Base-by-base conservation (phyloP, 2,329 filamentous ascomycete species). In the Penicillium freii region DNA sequence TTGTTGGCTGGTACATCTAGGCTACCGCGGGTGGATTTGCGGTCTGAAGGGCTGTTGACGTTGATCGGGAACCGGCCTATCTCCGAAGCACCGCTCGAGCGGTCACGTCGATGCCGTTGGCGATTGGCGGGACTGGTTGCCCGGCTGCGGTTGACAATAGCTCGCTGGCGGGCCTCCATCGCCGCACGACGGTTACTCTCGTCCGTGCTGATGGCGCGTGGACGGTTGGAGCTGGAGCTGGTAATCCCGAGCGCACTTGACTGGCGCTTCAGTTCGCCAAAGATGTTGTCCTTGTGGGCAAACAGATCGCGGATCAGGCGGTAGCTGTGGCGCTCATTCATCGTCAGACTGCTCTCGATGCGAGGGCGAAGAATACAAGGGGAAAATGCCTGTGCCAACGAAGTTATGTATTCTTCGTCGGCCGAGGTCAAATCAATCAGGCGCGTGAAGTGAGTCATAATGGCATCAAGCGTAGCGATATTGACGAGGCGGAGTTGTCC, bases 371-470 rank as follows among this genome's bases (percentile, higher is more conserved):
- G 82, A 63, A 99, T 86, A 73, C 92, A 97, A 5, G 92, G 89
- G 1, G 92, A 89, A 44, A 99, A 81, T 6, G 81, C 79, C 27
- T 86, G 86, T 2, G 92, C 90, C 39, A 99, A 84, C 38, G 87
- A 80, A 13, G 87, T 73, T 56, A 96, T 78, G 71, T 96, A 99
- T 43, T 86, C 79, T 71, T 99, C 94, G 66, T 96, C 93, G 33
- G 94, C 94, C 15, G 93, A 97, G 2, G 94, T 99, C 62, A 99
- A 82, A 74, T 99, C 94, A 71, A 99, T 95, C 59, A 99, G 81
- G 59, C 94, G 90, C 39, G 93, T 97, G 74, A 99, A 97, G 77
- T 99, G 94, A 64, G 96, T 97, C 82, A 95, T 96, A 72, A 96
- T 90, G 40, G 94, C 94, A 75, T 99, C 94, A 58, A 99, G 86